These are phyloP conservation scores for Kluyveromyces starmeri DNA, from an alignment of 805 yeast species.

Conservation along the genomic window DNA sequence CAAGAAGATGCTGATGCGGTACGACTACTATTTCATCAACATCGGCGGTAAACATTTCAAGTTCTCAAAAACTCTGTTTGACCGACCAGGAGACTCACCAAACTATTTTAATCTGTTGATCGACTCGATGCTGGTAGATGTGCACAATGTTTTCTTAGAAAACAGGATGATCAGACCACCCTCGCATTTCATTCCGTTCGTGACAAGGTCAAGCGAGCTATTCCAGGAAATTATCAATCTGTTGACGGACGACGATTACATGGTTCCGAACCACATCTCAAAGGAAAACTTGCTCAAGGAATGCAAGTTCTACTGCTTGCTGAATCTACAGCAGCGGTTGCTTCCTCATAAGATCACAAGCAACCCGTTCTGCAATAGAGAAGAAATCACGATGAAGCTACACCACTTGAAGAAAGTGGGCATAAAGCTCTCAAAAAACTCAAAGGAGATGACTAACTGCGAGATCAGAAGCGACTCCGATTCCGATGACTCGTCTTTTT, in stretches of 20 bases:
- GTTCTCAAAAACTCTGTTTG: constrained; percentile 47
- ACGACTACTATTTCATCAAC: constrained; percentile 44
- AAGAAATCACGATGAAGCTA: constrained; percentile 50
- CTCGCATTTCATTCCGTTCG: constrained; percentile 49
- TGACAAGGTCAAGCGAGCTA: constrained; percentile 42
- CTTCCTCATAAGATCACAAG: constrained; percentile 40
- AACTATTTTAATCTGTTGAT: constrained; percentile 65
- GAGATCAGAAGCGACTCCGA: constrained; percentile 1
- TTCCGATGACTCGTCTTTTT: constrained; percentile 7
- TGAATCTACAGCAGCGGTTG: constrained; percentile 63
- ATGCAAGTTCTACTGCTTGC: constrained; percentile 67
- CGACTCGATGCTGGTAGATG: constrained; percentile 43
- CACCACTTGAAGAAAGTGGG: constrained; percentile 39
- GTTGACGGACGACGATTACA: constrained; percentile 37
- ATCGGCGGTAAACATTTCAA: constrained; percentile 55
- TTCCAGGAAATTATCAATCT: constrained; percentile 48
- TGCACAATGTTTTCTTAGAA: constrained; percentile 32
- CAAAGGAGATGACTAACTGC: not conserved
- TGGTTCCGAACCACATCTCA: constrained; percentile 22
- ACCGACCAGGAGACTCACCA: constrained; percentile 59
- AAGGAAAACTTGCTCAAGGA: constrained; percentile 49
- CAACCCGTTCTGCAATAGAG: constrained; percentile 43
- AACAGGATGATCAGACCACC: constrained; percentile 64
- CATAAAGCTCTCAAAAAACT: constrained; percentile 11
- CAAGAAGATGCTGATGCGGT: constrained; percentile 37